Percentiles rank a stretch among this genome's conserved stretches.
Evolutionary conservation across 371 early-diverging fungal species (phyloP).

Genomic region (Mortierella sp.): DNA sequence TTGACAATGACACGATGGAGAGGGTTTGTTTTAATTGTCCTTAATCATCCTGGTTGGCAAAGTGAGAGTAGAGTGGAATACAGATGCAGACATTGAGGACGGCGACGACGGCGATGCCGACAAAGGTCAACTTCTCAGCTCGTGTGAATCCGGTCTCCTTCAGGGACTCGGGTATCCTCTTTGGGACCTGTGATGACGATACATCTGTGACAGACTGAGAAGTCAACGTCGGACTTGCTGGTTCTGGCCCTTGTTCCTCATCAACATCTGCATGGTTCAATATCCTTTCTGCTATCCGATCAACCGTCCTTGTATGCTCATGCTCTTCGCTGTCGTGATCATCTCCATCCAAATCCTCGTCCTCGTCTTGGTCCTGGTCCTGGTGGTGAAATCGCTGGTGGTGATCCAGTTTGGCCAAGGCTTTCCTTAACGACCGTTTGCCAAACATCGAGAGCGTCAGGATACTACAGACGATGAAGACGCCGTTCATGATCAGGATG

Average conservation of each 20-base stretch:
- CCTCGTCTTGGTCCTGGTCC: slow-evolving; percentile 7
- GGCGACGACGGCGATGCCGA: slow-evolving; percentile 24
- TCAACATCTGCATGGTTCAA: neutral
- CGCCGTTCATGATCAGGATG: slow-evolving; percentile 55
- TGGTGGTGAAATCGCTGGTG: slow-evolving; percentile 19
- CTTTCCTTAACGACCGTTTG: slow-evolving; percentile 57
- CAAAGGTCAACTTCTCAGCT: slow-evolving; percentile 45
- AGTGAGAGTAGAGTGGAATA: slow-evolving; percentile 53
- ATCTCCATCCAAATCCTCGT: slow-evolving; percentile 1
- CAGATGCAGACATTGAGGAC: slow-evolving; percentile 42
- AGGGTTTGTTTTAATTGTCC: neutral
- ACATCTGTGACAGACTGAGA: neutral
- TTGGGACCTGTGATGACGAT: neutral
- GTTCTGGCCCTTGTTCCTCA: slow-evolving; percentile 5
- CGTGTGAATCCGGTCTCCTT: slow-evolving; percentile 49
- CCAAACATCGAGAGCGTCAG: slow-evolving; percentile 57
- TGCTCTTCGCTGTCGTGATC: neutral
- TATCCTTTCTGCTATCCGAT: neutral
- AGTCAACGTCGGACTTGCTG: neutral
- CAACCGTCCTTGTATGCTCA: neutral
- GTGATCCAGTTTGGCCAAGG: slow-evolving; percentile 43
- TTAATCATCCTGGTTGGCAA: slow-evolving; percentile 20
- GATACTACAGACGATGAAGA: slow-evolving; percentile 54
- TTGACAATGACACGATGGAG: no score
- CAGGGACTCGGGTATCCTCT: neutral